Percentiles rank a stretch among this genome's conserved stretches.
Conservation (phyloP, 768 basidiomycete genomes). For the Psilocybe tampanensis region DNA sequence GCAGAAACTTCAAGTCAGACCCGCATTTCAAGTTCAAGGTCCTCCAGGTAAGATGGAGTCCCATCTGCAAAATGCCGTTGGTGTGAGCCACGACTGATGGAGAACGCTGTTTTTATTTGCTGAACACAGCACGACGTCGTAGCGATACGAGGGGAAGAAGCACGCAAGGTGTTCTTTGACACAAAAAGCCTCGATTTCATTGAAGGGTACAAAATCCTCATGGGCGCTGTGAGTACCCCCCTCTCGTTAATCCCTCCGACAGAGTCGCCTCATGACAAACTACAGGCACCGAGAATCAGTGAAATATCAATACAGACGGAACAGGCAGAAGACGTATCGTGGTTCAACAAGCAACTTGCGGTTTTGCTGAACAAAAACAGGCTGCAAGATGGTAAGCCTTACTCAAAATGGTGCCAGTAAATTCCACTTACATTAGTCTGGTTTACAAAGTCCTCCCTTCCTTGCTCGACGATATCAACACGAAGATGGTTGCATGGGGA, state of each 20-base stretch:
- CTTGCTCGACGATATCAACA: slow-evolving; percentile 31
- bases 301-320: slow-evolving; percentile 25
- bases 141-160: slow-evolving; percentile 33
- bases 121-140: slow-evolving; percentile 26
- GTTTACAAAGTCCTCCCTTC: slow-evolving; percentile 25
- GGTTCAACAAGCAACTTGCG: slow-evolving; percentile 25
- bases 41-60: slow-evolving; percentile 30
- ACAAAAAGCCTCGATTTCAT: slow-evolving; percentile 28
- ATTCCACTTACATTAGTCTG: background rate
- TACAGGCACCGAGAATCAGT: slow-evolving; percentile 21
- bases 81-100: no score
- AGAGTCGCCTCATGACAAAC: background rate
- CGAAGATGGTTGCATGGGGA: slow-evolving; percentile 29
- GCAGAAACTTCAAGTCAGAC: slow-evolving; percentile 25
- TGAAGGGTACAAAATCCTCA: slow-evolving; percentile 37
- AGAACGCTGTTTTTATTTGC: background rate
- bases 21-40: slow-evolving; percentile 32
- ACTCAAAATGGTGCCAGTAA: background rate
- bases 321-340: slow-evolving; percentile 16
- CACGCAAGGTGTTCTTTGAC: slow-evolving; percentile 33
- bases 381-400: slow-evolving; percentile 18
- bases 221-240: slow-evolving; percentile 28
- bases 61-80: no score
- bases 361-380: slow-evolving; percentile 21
- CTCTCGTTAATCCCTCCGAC: background rate